phyloP scores from a whole-genome alignment of 768 basidiomycete species.

The Xerocomellus chrysenteron region DNA sequence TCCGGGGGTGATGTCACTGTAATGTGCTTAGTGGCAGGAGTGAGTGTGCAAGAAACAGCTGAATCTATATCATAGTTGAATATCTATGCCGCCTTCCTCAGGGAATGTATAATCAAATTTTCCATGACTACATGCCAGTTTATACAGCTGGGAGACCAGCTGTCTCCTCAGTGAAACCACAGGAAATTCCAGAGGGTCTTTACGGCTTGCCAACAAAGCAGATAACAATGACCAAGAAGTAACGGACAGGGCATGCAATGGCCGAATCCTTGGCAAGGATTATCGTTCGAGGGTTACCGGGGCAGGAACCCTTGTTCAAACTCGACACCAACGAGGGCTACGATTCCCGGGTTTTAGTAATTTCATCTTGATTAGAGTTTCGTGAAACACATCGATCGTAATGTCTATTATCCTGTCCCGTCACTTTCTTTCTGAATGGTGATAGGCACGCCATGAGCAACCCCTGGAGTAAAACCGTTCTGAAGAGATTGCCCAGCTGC shows the following conservation, averaged over 20 bases:
- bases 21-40: too few species aligned
- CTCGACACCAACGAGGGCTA: not conserved
- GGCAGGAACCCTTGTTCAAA: not conserved
- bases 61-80: too few species aligned
- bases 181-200: not conserved
- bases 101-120: too few species aligned
- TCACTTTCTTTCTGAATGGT: slow-evolving; percentile 19
- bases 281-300: not conserved
- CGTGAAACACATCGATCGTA: slow-evolving; percentile 9
- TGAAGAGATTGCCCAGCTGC: slow-evolving; percentile 12
- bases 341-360: not conserved
- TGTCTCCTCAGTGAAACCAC: not conserved
- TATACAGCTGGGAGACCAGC: not conserved
- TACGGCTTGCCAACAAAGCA: too few species aligned
- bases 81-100: too few species aligned
- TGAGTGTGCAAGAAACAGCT: too few species aligned
- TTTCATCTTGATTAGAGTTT: slow-evolving; percentile 8
- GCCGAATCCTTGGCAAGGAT: not conserved
- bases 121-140: not conserved
- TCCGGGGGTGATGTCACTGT: not conserved
- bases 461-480: slow-evolving; percentile 14
- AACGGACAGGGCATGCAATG: too few species aligned
- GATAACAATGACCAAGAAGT: too few species aligned
- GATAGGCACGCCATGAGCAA: slow-evolving; percentile 1
- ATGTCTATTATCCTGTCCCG: slow-evolving; percentile 24